Percentiles rank a stretch among this genome's conserved stretches.
Evolutionary conservation across 2,329 filamentous ascomycete genomes (phyloP).

Genomic region (Diaporthe amygdali): DNA sequence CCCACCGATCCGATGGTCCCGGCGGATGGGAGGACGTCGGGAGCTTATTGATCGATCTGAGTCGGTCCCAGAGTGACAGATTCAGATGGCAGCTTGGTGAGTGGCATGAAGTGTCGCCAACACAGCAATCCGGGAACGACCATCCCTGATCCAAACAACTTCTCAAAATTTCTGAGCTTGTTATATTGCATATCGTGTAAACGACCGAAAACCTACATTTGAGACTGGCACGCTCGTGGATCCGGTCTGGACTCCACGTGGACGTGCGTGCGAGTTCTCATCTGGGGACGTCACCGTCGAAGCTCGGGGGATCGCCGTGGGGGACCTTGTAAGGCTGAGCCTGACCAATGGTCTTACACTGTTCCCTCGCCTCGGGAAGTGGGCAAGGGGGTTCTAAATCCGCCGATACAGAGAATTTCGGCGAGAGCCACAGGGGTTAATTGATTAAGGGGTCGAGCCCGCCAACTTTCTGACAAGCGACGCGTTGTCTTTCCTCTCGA

Average conservation of each 20-base stretch:
- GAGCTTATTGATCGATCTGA: not conserved
- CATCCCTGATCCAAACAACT: not conserved
- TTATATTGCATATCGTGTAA: not conserved
- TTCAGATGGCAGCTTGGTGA: not conserved
- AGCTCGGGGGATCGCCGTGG: not conserved
- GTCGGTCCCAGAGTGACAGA: not conserved
- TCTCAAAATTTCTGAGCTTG: not conserved
- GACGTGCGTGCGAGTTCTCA: not conserved
- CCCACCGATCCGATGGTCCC: not conserved
- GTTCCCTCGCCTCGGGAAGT: not conserved
- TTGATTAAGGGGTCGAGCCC: not conserved
- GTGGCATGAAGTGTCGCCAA: not conserved
- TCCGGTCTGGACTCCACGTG: not conserved
- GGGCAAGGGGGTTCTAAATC: not conserved
- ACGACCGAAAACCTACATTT: not conserved
- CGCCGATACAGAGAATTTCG: not conserved
- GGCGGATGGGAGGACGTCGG: not conserved
- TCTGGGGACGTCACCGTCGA: not conserved
- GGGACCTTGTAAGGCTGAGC: not conserved
- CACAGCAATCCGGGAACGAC: not conserved
- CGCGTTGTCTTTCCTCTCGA: not conserved
- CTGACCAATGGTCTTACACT: conserved; percentile 25
- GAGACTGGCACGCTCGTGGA: not conserved
- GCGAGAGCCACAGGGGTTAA: not conserved
- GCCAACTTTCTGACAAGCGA: not conserved